A percentile compares a stretch with the other conserved stretches of the same genome.
These are phyloP conservation scores for Colletotrichum cuscutae DNA, from an alignment of 2,329 filamentous ascomycete species.

Conservation along the genomic window DNA sequence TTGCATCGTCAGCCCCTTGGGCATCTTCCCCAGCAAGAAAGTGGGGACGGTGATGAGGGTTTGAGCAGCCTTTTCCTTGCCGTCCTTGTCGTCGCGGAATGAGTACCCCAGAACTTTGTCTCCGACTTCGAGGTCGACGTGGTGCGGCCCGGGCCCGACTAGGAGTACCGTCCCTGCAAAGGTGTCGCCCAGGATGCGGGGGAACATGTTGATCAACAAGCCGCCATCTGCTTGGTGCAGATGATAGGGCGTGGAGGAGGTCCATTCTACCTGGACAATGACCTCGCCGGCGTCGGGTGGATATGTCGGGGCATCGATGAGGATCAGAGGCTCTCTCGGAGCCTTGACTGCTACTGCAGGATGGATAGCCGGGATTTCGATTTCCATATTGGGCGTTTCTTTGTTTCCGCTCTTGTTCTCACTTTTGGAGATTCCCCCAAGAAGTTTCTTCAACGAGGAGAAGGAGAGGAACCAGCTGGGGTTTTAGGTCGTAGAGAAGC, in stretches of 20 bases:
- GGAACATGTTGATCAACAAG: slow-evolving; percentile 59
- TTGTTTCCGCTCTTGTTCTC: not conserved
- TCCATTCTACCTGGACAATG: slow-evolving; percentile 65
- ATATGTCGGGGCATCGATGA: slow-evolving; percentile 40
- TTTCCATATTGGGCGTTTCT: slow-evolving; percentile 19
- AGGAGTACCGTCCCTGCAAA: slow-evolving; percentile 64
- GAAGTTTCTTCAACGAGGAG: not conserved
- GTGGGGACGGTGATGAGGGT: slow-evolving; percentile 63
- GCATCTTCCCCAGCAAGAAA: slow-evolving; percentile 59
- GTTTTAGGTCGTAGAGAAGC: not conserved
- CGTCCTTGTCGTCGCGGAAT: slow-evolving; percentile 54
- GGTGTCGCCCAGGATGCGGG: slow-evolving; percentile 61
- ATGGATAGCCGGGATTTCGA: slow-evolving; percentile 40
- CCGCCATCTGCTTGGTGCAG: slow-evolving; percentile 71
- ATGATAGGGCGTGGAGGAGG: slow-evolving; percentile 69
- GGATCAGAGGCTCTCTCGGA: slow-evolving; percentile 38
- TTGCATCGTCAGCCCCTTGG: slow-evolving; percentile 50
- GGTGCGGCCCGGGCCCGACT: slow-evolving; percentile 50
- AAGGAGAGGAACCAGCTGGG: not conserved
- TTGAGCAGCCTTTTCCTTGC: slow-evolving; percentile 63
- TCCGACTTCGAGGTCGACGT: slow-evolving; percentile 55
- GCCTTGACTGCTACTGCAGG: slow-evolving; percentile 39
- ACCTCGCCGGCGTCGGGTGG: slow-evolving; percentile 58
- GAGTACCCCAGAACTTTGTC: slow-evolving; percentile 68
- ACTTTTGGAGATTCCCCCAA: not conserved